These are phyloP conservation scores for Globisporangium sylvaticum DNA, from an alignment of 352 stramenopile genomes.

Conservation along the genomic window DNA sequence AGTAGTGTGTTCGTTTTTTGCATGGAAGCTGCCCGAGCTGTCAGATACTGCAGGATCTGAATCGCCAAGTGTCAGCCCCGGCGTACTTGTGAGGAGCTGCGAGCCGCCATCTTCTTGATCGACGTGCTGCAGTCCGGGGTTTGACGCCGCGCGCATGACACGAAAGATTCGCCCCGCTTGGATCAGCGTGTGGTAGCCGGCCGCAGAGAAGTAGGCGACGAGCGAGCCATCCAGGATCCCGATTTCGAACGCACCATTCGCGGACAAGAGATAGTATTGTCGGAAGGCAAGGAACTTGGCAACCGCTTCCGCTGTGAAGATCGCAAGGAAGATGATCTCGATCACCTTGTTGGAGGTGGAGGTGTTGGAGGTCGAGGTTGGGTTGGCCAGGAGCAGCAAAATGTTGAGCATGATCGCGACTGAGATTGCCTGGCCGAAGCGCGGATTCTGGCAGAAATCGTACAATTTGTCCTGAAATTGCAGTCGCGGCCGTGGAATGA, in stretches of 20 bases:
- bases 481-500: constrained; percentile 38
- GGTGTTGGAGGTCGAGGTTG: constrained; percentile 20
- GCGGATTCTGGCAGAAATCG: constrained; percentile 56
- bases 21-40: neutral
- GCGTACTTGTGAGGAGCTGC: no score
- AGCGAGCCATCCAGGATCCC: constrained; percentile 59
- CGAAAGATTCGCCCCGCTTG: constrained; percentile 69
- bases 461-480: constrained; percentile 37
- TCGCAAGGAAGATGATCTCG: constrained; percentile 62
- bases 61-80: neutral
- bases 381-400: constrained; percentile 59
- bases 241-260: constrained; percentile 58
- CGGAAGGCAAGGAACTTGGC: constrained; percentile 60
- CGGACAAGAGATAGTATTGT: constrained; percentile 57
- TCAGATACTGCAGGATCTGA: neutral
- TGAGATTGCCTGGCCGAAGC: constrained; percentile 47
- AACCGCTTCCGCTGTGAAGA: constrained; percentile 54
- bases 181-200: constrained; percentile 61
- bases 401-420: constrained; percentile 73
- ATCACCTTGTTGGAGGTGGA: constrained; percentile 48
- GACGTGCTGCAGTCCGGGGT: neutral
- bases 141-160: constrained; percentile 38
- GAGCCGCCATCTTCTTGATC: neutral
- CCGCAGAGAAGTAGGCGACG: constrained; percentile 57
- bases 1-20: neutral